Base-by-base conservation (phyloP, 805 yeast genomes). In the Kockiozyma suomiensis region DNA sequence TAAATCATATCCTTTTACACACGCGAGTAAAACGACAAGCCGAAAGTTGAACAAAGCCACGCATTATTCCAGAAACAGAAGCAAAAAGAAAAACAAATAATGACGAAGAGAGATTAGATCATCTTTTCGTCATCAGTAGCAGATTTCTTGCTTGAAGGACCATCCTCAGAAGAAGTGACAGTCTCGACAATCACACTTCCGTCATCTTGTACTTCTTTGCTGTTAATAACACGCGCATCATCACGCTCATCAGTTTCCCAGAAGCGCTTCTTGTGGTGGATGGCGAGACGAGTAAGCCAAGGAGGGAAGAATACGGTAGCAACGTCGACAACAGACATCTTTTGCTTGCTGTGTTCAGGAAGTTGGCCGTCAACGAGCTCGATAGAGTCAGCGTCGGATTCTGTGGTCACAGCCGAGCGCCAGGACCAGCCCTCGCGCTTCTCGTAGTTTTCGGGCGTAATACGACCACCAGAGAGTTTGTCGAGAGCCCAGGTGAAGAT, bases 381-480 rank as follows among this genome's bases (percentile, higher is more conserved):
- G 8, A 26, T 33, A n/a, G 35, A 30, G 23, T 19, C 40, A 6
- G 30, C 13, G 21, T 41, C 47, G 41, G 40, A 13, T 26, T 51
- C 56, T 13, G 33, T 48, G 26, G 40, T 48, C 41, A 48, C 35
- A 6, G 62, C 64, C 50, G 56, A 43, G 13, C 54, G 58, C 63
- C 65, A 65, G 5, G 66, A 50, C 68, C 68, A 65, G n/a, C 54
- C 58, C 13, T 65, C 68, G 32, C 63, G 63, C 42, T 57, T 61
- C 10, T 65, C 66, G 50, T 57, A 60, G 54, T 63, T 66, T 10
- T 51, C 58, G 21, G 68, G 68, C 7, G 38, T 32, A 40, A 65
- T 52, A 19, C 62, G 47, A 30, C 66, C 66, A 10, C 43, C 19
- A 7, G 66, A 54, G 3, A 64, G 35, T 28, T 64, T 61, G 42